A percentile compares a stretch with the other conserved stretches of the same genome.
phyloP scores from a whole-genome alignment of 2,329 filamentous ascomycete genomes.

The Biscogniauxia sp. region DNA sequence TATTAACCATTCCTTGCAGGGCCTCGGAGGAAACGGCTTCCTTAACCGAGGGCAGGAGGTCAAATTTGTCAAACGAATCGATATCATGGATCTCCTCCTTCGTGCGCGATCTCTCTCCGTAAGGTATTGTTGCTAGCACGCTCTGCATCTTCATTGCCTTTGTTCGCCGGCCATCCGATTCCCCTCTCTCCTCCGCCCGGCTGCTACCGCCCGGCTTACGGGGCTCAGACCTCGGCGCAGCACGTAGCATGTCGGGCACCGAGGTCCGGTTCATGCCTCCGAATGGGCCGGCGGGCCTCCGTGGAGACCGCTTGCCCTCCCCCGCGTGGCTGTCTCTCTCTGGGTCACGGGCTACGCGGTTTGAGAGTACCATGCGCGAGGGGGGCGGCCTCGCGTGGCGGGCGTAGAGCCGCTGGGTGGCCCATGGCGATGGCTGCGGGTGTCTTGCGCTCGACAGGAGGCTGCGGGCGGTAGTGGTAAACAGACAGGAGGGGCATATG shows the following conservation, averaged over 20 bases:
- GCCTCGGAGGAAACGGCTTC: slow-evolving; percentile 71
- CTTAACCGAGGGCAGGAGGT: slow-evolving; percentile 69
- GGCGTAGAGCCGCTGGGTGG: slow-evolving; percentile 23
- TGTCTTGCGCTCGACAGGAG: slow-evolving; percentile 14
- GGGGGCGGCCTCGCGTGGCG: slow-evolving; percentile 33
- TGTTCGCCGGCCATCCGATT: slow-evolving; percentile 53
- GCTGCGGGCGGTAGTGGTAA: slow-evolving; percentile 15
- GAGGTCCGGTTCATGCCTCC: slow-evolving; percentile 55
- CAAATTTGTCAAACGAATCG: slow-evolving; percentile 78
- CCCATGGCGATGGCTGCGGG: slow-evolving; percentile 11
- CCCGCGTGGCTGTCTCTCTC: slow-evolving; percentile 29
- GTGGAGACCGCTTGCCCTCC: slow-evolving; percentile 37
- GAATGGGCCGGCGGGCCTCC: slow-evolving; percentile 48
- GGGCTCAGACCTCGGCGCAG: slow-evolving; percentile 1
- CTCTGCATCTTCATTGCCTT: slow-evolving; percentile 96
- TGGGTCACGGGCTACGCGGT: slow-evolving; percentile 46
- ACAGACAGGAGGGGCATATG: slow-evolving; percentile 31
- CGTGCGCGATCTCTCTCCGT: slow-evolving; percentile 55
- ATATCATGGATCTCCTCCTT: slow-evolving; percentile 53
- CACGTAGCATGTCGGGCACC: slow-evolving; percentile 36
- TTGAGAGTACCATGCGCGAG: slow-evolving; percentile 58
- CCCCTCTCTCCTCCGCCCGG: slow-evolving; percentile 16
- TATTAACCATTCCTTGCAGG: slow-evolving; percentile 69
- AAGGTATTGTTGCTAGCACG: slow-evolving; percentile 71
- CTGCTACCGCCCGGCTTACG: not conserved